Percentiles rank a stretch among this genome's conserved stretches.
Evolutionary conservation across 176 grass and related monocot genomes (phyloP).

Genomic region (Rhynchospora tenuis): DNA sequence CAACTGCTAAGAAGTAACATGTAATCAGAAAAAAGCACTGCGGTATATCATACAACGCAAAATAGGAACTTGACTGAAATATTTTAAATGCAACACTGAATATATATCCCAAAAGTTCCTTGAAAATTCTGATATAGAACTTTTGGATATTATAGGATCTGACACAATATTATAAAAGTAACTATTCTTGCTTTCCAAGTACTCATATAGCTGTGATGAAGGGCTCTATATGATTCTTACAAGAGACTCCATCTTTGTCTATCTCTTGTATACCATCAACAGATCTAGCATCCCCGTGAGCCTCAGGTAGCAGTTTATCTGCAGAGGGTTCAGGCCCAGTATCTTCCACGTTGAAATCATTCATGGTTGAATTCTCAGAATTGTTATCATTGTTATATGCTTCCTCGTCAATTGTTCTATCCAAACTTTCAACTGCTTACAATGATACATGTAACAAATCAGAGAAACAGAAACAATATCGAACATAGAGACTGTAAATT

Average conservation of each 20-base stretch:
- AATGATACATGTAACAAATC: not conserved
- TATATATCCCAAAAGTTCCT: not conserved
- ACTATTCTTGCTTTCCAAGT: not conserved
- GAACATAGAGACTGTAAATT: not conserved
- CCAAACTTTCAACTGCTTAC: slow-evolving; percentile 11
- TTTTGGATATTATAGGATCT: not conserved
- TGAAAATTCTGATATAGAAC: not conserved
- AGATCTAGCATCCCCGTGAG: not conserved
- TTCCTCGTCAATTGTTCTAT: not conserved
- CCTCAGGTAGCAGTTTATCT: not conserved
- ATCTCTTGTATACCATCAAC: not conserved
- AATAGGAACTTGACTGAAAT: not conserved
- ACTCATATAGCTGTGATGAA: not conserved
- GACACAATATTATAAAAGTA: not conserved
- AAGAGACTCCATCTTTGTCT: not conserved
- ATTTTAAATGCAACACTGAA: not conserved
- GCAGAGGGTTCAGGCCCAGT: not conserved
- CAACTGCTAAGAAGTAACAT: not conserved
- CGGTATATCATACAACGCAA: not conserved
- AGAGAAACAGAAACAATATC: not conserved
- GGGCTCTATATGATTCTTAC: slow-evolving; percentile 10
- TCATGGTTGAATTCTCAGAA: not conserved
- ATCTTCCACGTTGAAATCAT: not conserved
- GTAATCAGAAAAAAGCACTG: not conserved
- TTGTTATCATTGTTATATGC: not conserved